phyloP scores from a whole-genome alignment of 208 protist species.

The Sergeia podlipaevii region DNA sequence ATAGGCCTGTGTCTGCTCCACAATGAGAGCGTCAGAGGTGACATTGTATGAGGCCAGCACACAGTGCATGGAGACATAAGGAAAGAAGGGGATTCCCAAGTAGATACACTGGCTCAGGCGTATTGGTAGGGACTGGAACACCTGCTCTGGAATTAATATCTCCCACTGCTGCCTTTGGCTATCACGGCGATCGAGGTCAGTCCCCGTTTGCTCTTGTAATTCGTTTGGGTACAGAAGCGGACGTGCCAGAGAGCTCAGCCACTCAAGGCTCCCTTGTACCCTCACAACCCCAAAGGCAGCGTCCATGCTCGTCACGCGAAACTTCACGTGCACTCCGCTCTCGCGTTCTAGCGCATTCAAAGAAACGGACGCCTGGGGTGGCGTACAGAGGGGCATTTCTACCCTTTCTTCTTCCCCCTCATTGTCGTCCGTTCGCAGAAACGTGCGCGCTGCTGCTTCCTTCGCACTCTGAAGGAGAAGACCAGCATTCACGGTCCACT shows the following conservation, averaged over 20 bases:
- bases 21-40: constrained; percentile 41
- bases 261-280: constrained; percentile 20
- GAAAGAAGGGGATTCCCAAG: constrained; percentile 43
- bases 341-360: neutral
- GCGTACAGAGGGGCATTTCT: too few relatives aligned
- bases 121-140: constrained; percentile 28
- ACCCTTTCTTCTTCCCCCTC: neutral
- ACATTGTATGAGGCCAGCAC: constrained; percentile 60
- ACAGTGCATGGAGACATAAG: constrained; percentile 15
- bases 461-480: neutral
- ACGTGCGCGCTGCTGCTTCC: neutral
- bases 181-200: neutral
- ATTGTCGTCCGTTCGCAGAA: neutral
- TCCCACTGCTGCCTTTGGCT: constrained; percentile 21
- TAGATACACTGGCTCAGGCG: constrained; percentile 43
- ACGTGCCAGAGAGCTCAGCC: constrained; percentile 13
- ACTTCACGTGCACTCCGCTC: constrained; percentile 21
- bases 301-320: constrained; percentile 19
- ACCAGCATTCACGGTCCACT: constrained; percentile 20
- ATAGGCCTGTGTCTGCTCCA: neutral
- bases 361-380: too few relatives aligned
- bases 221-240: constrained; percentile 7
- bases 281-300: constrained; percentile 23
- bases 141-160: constrained; percentile 34
- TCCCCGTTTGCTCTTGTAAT: neutral